Conservation (phyloP, 2,329 filamentous ascomycete species). For the Trichoderma citrinoviride region DNA sequence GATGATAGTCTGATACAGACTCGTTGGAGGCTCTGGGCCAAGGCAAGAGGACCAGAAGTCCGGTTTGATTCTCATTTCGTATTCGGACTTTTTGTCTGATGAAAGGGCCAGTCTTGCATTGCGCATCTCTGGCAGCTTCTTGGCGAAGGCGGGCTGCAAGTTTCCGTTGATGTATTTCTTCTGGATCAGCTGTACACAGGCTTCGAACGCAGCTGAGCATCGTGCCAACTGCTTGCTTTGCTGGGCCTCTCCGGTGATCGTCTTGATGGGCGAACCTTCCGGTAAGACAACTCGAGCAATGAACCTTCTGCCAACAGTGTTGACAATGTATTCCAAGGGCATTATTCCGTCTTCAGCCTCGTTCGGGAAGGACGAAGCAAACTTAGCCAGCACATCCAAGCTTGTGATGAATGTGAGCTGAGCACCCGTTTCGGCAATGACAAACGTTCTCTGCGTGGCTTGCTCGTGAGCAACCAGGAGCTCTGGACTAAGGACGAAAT, state of each 20-base stretch:
- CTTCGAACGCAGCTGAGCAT: constrained; percentile 83
- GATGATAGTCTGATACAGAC: constrained; percentile 62
- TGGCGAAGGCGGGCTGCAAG: constrained; percentile 70
- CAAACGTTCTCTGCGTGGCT: constrained; percentile 50
- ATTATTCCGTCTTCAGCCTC: constrained; percentile 34
- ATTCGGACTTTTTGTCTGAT: constrained; percentile 69
- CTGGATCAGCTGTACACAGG: constrained; percentile 67
- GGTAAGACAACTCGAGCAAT: constrained; percentile 79
- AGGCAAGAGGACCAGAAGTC: constrained; percentile 59
- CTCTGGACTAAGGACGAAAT: constrained; percentile 25
- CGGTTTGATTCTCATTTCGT: constrained; percentile 78
- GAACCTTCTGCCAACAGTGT: constrained; percentile 56
- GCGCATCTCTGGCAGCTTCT: constrained; percentile 73
- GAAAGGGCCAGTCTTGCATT: constrained; percentile 83
- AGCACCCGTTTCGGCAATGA: constrained; percentile 66
- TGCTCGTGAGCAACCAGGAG: constrained; percentile 26
- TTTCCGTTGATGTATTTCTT: constrained; percentile 68
- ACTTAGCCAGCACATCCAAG: constrained; percentile 68
- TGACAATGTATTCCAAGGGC: constrained; percentile 60
- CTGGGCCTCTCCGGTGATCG: constrained; percentile 61
- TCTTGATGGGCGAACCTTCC: constrained; percentile 66
- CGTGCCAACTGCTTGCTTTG: constrained; percentile 75
- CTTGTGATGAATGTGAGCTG: constrained; percentile 76
- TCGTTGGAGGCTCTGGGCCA: constrained; percentile 41
- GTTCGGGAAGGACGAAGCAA: constrained; percentile 61